A percentile compares a stretch with the other conserved stretches of the same genome.
These are phyloP conservation scores for Boletus rubescentipes DNA, from an alignment of 768 basidiomycete genomes.

Conservation along the genomic window DNA sequence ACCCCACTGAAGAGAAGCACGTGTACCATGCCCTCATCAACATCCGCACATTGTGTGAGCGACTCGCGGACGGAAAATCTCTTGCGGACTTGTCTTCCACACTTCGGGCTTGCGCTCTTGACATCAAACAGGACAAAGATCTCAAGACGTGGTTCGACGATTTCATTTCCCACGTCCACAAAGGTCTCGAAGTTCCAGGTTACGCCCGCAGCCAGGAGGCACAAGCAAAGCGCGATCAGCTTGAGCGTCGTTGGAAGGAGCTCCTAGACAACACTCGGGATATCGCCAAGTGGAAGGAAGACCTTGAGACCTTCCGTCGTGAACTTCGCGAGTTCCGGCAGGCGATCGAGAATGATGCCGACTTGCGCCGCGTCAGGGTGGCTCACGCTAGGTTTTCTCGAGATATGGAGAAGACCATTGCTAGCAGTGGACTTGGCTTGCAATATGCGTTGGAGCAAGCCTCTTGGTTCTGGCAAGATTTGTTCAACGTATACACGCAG, in stretches of 20 bases:
- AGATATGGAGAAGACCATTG: slow-evolving; percentile 47
- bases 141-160: slow-evolving; percentile 57
- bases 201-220: slow-evolving; percentile 54
- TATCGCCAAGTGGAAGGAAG: slow-evolving; percentile 49
- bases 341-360: slow-evolving; percentile 48
- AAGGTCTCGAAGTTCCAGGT: slow-evolving; percentile 47
- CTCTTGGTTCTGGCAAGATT: slow-evolving; percentile 78
- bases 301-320: slow-evolving; percentile 44
- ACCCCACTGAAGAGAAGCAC: slow-evolving; percentile 64
- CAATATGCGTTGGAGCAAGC: slow-evolving; percentile 58
- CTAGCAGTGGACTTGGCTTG: slow-evolving; percentile 40
- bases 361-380: slow-evolving; percentile 44
- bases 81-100: slow-evolving; percentile 48
- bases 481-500: slow-evolving; percentile 79
- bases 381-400: slow-evolving; percentile 50
- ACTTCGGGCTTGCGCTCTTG: slow-evolving; percentile 42
- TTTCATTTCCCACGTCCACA: slow-evolving; percentile 46
- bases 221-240: slow-evolving; percentile 37
- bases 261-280: slow-evolving; percentile 46
- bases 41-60: slow-evolving; percentile 45
- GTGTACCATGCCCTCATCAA: slow-evolving; percentile 49
- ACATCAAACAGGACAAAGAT: slow-evolving; percentile 52
- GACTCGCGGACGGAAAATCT: slow-evolving; percentile 47
- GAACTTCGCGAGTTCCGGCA: slow-evolving; percentile 46
- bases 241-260: slow-evolving; percentile 50